Evolutionary conservation across 75 land plant species (phyloP).

Genomic region (Cupressus sempervirens): DNA sequence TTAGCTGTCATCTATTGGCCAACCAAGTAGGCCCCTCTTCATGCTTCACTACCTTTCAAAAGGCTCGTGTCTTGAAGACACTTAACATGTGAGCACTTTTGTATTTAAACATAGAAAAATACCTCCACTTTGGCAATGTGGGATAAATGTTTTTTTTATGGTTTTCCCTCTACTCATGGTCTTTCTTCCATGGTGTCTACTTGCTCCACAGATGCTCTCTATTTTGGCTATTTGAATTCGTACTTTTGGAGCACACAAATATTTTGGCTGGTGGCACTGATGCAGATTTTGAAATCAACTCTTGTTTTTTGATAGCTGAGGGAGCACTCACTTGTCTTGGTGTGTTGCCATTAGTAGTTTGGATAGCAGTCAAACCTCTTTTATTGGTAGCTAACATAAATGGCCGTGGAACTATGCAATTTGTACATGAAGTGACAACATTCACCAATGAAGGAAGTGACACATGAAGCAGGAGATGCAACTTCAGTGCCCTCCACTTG

Average conservation of each 20-base stretch:
- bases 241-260: background rate
- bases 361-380: background rate
- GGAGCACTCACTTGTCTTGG: slow-evolving; percentile 1
- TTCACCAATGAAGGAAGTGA: background rate
- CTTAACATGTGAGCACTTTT: no score
- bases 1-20: no score
- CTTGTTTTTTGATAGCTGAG: slow-evolving; percentile 7
- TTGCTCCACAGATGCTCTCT: no score
- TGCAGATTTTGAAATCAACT: slow-evolving; percentile 1
- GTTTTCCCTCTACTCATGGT: no score
- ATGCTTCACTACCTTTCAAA: no score
- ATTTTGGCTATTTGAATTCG: no score
- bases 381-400: slow-evolving; percentile 9
- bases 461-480: slow-evolving; percentile 11
- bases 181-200: no score
- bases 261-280: background rate
- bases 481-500: slow-evolving; percentile 10
- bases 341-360: slow-evolving; percentile 1
- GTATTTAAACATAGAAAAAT: no score
- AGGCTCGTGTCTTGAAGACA: no score
- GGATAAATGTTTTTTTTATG: no score
- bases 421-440: background rate
- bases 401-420: slow-evolving; percentile 9
- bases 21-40: no score
- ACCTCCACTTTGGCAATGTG: no score